Evolutionary conservation across 2,329 filamentous ascomycete species (phyloP).

Genomic region (Amauroascus verrucosus): DNA sequence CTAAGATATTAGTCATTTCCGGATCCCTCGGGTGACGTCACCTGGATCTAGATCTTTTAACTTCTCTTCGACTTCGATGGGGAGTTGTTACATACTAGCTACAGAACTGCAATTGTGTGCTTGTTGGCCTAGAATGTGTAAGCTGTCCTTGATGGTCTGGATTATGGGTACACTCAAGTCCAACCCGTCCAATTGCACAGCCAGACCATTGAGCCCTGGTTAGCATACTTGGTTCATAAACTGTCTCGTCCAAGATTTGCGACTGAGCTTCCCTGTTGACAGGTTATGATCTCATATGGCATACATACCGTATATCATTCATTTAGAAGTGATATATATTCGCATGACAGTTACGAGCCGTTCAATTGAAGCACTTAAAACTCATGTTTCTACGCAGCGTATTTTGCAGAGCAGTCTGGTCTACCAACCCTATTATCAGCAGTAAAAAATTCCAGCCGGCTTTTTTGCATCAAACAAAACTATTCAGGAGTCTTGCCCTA

Average conservation of each 20-base stretch:
- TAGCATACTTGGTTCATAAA: background rate
- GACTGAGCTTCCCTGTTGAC: conserved; percentile 4
- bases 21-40: background rate
- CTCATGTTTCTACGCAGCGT: background rate
- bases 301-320: too few species aligned
- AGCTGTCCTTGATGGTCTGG: background rate
- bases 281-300: conserved; percentile 9
- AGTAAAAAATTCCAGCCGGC: background rate
- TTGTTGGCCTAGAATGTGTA: too few species aligned
- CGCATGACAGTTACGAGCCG: background rate
- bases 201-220: too few species aligned
- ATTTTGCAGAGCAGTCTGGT: background rate
- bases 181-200: conserved; percentile 1
- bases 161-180: background rate
- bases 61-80: background rate
- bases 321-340: background rate
- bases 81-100: background rate
- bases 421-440: background rate
- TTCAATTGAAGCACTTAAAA: background rate
- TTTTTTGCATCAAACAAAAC: background rate
- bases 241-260: conserved; percentile 5
- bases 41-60: background rate
- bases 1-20: background rate
- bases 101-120: background rate
- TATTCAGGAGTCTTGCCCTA: background rate